Conservation (phyloP, 352 stramenopile genomes). For the Pilasporangium apinafurcum region DNA sequence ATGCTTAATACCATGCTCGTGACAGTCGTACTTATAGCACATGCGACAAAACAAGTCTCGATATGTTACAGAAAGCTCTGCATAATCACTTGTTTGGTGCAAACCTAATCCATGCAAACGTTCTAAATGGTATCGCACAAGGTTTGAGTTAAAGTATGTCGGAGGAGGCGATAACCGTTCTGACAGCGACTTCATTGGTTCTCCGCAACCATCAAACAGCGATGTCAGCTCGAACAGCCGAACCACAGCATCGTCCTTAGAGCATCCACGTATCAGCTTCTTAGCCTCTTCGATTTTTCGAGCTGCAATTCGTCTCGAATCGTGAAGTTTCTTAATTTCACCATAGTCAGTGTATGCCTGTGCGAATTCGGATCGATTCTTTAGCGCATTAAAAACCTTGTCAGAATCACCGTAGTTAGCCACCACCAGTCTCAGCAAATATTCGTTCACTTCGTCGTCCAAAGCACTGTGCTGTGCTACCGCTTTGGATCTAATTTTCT, state of each 20-base stretch:
- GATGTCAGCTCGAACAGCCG: constrained; percentile 32
- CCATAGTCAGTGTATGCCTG: constrained; percentile 60
- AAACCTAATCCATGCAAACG: constrained; percentile 37
- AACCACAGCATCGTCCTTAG: constrained; percentile 2
- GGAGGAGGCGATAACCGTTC: constrained; percentile 39
- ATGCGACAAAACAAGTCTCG: constrained; percentile 89
- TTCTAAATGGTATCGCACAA: constrained; percentile 19
- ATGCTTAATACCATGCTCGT: constrained; percentile 84
- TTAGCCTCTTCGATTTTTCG: constrained; percentile 39
- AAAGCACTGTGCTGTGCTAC: constrained; percentile 34
- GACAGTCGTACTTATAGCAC: constrained; percentile 92
- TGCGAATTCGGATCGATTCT: constrained; percentile 41
- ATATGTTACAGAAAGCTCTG: constrained; percentile 78
- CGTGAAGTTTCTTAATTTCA: constrained; percentile 63
- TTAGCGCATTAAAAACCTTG: constrained; percentile 57
- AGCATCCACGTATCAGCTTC: constrained; percentile 11
- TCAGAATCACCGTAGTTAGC: constrained; percentile 40
- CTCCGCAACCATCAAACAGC: constrained; percentile 10
- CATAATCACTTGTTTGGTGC: constrained; percentile 53
- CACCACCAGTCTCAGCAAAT: constrained; percentile 57
- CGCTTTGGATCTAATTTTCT: constrained; percentile 31
- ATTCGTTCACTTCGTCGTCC: constrained; percentile 66
- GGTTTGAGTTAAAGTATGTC: constrained; percentile 71
- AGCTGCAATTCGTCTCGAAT: constrained; percentile 24
- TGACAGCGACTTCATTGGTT: constrained; percentile 12